A percentile compares a stretch with the other conserved stretches of the same genome.
Conservation (phyloP, 108 stramenopile species). For the Schizochytrium sp. region DNA sequence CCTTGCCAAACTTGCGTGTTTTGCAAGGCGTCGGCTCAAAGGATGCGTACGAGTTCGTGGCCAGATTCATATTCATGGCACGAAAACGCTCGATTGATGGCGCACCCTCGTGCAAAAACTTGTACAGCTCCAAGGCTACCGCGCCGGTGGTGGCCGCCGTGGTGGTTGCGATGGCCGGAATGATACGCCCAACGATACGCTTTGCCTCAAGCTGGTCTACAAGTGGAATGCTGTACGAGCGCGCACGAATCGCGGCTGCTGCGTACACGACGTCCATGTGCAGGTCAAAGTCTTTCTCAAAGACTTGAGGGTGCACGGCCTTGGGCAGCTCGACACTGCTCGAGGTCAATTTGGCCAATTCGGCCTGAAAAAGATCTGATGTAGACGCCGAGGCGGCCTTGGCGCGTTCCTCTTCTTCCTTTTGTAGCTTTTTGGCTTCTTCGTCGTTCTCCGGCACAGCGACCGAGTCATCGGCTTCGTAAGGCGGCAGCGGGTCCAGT, state of each 20-base stretch:
- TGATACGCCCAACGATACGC: conserved; percentile 35
- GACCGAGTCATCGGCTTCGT: neutral
- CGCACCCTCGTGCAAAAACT: conserved; percentile 34
- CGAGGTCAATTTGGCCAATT: neutral
- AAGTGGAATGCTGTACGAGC: conserved; percentile 33
- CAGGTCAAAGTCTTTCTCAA: conserved; percentile 48
- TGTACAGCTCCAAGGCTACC: conserved; percentile 33
- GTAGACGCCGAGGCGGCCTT: conserved; percentile 6
- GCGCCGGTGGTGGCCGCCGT: conserved; percentile 36
- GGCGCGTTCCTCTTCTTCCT: conserved; percentile 55
- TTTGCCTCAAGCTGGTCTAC: conserved; percentile 26
- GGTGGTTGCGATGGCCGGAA: conserved; percentile 44
- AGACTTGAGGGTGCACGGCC: conserved; percentile 29
- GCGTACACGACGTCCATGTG: conserved; percentile 42
- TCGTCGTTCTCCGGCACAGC: conserved; percentile 44
- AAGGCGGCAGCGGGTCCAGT: neutral
- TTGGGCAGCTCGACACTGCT: conserved; percentile 15
- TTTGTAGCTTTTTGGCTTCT: conserved; percentile 52
- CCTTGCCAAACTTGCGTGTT: neutral
- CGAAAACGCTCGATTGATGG: neutral
- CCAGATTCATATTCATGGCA: neutral
- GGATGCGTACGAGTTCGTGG: neutral
- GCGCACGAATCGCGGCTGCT: conserved; percentile 19
- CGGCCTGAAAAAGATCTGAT: neutral
- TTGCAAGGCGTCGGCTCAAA: neutral